Conservation (phyloP, 2,329 filamentous ascomycete species). For the Aurifilum marmelostoma region DNA sequence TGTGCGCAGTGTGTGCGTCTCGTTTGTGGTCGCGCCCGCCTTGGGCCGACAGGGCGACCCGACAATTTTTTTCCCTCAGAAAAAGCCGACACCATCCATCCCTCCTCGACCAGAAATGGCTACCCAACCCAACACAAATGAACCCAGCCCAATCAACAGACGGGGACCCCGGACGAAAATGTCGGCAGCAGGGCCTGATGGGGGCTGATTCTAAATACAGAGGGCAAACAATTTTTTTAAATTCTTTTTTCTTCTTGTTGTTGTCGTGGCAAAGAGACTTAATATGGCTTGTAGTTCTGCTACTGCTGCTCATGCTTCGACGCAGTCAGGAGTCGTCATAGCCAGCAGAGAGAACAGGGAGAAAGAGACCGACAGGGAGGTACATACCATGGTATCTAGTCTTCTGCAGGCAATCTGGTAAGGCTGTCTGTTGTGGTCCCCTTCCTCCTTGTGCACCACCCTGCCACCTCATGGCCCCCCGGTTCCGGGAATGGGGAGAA, state of each 20-base stretch:
- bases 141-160: not conserved
- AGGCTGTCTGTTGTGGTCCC: constrained; percentile 8
- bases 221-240: too few species aligned
- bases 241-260: too few species aligned
- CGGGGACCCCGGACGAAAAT: not conserved
- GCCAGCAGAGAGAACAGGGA: not conserved
- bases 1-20: not conserved
- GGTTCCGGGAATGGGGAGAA: not conserved
- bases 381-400: not conserved
- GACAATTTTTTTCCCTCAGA: not conserved
- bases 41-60: not conserved
- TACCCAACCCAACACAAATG: not conserved
- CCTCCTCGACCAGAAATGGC: not conserved
- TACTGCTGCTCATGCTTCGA: not conserved
- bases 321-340: not conserved
- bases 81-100: not conserved
- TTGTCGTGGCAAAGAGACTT: too few species aligned
- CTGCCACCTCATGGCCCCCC: constrained; percentile 23
- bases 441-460: constrained; percentile 1
- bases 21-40: not conserved
- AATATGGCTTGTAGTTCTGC: not conserved
- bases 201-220: not conserved
- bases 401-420: not conserved
- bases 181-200: not conserved
- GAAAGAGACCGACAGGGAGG: not conserved